Evolutionary conservation across 2,329 filamentous ascomycete species (phyloP), one percentile per base, ranked within the genome.

Genomic region (Xylariaceae sp.): DNA sequence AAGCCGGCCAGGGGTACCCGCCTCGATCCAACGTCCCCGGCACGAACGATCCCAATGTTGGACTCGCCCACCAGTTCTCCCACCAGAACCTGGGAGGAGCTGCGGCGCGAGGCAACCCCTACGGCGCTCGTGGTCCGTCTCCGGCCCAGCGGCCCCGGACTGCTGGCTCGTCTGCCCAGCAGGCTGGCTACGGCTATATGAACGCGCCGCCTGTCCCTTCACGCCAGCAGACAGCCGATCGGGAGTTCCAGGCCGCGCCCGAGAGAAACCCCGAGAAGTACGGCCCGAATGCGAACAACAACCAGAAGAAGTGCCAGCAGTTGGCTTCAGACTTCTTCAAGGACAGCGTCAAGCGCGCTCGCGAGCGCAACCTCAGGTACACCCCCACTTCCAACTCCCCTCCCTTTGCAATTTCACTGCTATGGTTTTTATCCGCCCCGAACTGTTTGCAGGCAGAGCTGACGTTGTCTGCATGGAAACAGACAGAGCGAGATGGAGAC

Each of bases 291-390:
- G 69, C 76, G 45, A 77, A 80, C 52, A 79, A 77, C 56, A 82
- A 82, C 56, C 75, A 81, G 62, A 80, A 80, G 63, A 80, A 78
- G 54, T 81, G 77, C 56, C 74, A 73, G 11, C 74, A 79, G 52
- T 57, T 80, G 53, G 83, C 93, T 24, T 78, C 83, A 36, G 88
- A 92, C 50, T 96, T 96, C 68, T 98, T 96, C 77, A 93, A 94
- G 64, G 90, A 98, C 63, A 96, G 90, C 58, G 93, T 98, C 36
- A 90, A 94, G 69, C 79, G 92, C 50, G 92, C 92, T 32, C 77
- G 90, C 48, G 92, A 96, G 64, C 80, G 92, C 38, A 98, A 98
- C 60, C 80, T 93, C 61, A 83, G 89, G 89, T 94, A 26, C 6
- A 12, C n/a, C 6, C 5, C 24, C 24, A 26, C 6, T 5, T 12